Base-by-base conservation (phyloP, 129 eudicot species). In the Flaveria brownii region DNA sequence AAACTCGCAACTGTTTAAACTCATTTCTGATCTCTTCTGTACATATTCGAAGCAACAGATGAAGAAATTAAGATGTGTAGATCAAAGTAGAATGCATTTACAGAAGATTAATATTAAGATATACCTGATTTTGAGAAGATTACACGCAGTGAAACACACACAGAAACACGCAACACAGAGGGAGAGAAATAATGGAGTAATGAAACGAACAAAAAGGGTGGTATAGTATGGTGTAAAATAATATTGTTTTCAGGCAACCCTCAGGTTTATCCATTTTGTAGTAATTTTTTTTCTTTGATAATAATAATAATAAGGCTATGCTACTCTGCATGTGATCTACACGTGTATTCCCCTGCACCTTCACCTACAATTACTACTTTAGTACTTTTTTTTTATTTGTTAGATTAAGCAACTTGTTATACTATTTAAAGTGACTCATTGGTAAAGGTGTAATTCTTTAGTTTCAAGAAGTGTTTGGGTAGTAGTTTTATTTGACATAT, bases 261-360 rank as follows among this genome's bases (percentile, higher is more conserved):
- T 77, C 56, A 62, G 55, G 78, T 76, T 82, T 77, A 82, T 77
- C 82, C 78, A 72, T 67, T 69, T 33, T 45, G 41, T 36, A 36
- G 41, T 36, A 5, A 4, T 36, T 36, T 30, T 28, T 30, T 30
- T 30, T 30, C 4, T 30, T 30, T 30, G 36, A 30, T 30, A 30
- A 4, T 30, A 30, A 30, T 30, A 30, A 30, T 30, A 30, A 25
- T 1, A 46, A 13, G 75, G 79, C 16, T 77, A 16, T 59, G 82
- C 52, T 77, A 26, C 67, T 22, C 56, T 82, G 75, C 67, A 54
- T 82, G 71, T 72, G 14, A 4, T 42, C 68, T 52, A 22, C 78
- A 77, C 13, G 7, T 16, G 50, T 47, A 39, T 65, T 73, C 8
- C 64, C 77, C 1, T 71, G 77, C 55, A 52, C 78, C 74, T 16